Evolutionary conservation across 257 asterid genomes (phyloP).

Genomic region (Ophiorrhiza pumila): DNA sequence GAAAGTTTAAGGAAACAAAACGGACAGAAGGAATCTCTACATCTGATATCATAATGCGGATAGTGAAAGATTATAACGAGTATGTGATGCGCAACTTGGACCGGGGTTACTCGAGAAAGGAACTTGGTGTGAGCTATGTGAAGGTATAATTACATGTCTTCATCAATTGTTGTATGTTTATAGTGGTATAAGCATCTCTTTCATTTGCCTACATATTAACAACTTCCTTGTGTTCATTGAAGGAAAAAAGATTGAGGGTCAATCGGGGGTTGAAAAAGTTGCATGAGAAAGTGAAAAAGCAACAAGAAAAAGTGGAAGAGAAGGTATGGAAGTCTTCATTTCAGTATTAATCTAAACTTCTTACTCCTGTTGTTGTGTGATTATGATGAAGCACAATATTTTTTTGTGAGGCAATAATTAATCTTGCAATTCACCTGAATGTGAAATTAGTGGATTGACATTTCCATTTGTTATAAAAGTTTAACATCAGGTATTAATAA

Average conservation of each 20-base stretch:
- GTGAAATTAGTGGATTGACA: neutral
- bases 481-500: neutral
- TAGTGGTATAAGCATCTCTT: neutral
- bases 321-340: slow-evolving; percentile 34
- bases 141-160: slow-evolving; percentile 33
- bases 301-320: slow-evolving; percentile 65
- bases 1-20: slow-evolving; percentile 60
- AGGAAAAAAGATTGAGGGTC: slow-evolving; percentile 65
- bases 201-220: slow-evolving; percentile 12
- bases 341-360: neutral
- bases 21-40: slow-evolving; percentile 64
- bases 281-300: slow-evolving; percentile 62
- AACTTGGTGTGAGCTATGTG: slow-evolving; percentile 63
- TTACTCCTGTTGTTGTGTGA: neutral
- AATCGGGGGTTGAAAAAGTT: slow-evolving; percentile 45
- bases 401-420: neutral
- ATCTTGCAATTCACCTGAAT: neutral
- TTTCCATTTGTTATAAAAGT: neutral
- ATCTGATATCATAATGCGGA: slow-evolving; percentile 62
- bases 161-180: neutral
- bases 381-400: neutral
- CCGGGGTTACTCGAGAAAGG: slow-evolving; percentile 66
- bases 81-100: slow-evolving; percentile 76
- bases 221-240: slow-evolving; percentile 14
- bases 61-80: slow-evolving; percentile 61